Conservation (phyloP, 345 rosid species). For the Balakata baccata region DNA sequence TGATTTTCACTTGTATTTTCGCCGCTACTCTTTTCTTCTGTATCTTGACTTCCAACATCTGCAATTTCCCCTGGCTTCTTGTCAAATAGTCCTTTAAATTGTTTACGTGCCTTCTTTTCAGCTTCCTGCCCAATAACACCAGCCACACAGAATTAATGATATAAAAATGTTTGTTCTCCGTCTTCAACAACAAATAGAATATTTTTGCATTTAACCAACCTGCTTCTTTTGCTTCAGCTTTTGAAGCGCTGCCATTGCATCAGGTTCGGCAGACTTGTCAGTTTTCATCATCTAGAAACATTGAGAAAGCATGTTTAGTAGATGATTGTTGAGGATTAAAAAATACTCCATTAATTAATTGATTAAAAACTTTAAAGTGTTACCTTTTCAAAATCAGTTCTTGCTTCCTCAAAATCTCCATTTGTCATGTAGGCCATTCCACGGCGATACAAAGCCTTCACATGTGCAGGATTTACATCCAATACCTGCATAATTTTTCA, state of each 20-base stretch:
- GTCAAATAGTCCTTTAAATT: constrained; percentile 91
- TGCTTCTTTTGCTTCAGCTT: constrained; percentile 80
- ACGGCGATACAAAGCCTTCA: constrained; percentile 82
- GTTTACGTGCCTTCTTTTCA: constrained; percentile 69
- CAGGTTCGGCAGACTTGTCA: constrained; percentile 57
- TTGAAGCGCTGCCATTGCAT: constrained; percentile 64
- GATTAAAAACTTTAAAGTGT: neutral
- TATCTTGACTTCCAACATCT: constrained; percentile 22
- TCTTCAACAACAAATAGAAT: neutral
- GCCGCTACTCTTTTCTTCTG: neutral
- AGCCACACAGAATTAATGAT: neutral
- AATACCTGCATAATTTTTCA: constrained; percentile 50
- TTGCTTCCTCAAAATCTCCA: constrained; percentile 88
- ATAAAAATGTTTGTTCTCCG: neutral
- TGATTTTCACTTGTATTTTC: constrained; percentile 11
- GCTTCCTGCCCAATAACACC: constrained; percentile 50
- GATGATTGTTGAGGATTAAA: neutral
- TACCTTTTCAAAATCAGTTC: constrained; percentile 39
- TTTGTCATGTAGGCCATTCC: constrained; percentile 88
- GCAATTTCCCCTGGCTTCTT: constrained; percentile 89
- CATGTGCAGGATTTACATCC: constrained; percentile 82
- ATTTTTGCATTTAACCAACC: constrained; percentile 35
- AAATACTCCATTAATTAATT: neutral
- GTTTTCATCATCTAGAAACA: constrained; percentile 50
- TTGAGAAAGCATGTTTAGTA: constrained; percentile 19